Conservation (phyloP, 2,329 filamentous ascomycete genomes). For the Mollisiaceae sp. region DNA sequence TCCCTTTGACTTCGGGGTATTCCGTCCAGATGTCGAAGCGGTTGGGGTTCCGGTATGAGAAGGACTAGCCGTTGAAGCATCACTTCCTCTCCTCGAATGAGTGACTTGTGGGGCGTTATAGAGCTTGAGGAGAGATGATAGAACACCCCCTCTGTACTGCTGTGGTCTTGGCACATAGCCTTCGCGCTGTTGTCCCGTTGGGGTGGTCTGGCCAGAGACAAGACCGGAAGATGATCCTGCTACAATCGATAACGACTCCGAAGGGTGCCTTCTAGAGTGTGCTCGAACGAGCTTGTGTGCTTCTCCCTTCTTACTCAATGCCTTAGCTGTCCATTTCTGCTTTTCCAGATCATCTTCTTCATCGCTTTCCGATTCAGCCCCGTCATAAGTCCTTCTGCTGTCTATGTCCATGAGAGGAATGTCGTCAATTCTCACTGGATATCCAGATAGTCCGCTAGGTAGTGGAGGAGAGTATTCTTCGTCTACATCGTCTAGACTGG, state of each 20-base stretch:
- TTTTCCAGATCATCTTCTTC: slow-evolving; percentile 35
- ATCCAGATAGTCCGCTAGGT: slow-evolving; percentile 17
- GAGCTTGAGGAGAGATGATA: slow-evolving; percentile 74
- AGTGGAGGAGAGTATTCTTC: slow-evolving; percentile 28
- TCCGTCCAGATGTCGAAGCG: slow-evolving; percentile 48
- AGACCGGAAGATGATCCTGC: slow-evolving; percentile 30
- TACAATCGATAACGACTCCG: slow-evolving; percentile 29
- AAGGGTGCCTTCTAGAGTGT: slow-evolving; percentile 43
- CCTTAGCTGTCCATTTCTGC: slow-evolving; percentile 27
- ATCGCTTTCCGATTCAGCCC: slow-evolving; percentile 33
- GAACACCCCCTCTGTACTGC: slow-evolving; percentile 74
- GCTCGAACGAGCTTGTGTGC: slow-evolving; percentile 51
- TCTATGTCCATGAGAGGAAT: slow-evolving; percentile 41
- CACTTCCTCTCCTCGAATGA: slow-evolving; percentile 38
- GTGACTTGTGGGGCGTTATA: slow-evolving; percentile 57
- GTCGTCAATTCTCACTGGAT: slow-evolving; percentile 40
- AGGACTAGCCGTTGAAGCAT: slow-evolving; percentile 44
- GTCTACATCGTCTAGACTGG: slow-evolving; percentile 37
- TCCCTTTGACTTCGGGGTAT: slow-evolving; percentile 38
- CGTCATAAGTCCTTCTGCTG: slow-evolving; percentile 34
- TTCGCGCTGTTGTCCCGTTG: slow-evolving; percentile 48
- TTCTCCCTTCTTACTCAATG: slow-evolving; percentile 44
- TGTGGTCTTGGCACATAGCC: slow-evolving; percentile 70
- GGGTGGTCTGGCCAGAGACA: slow-evolving; percentile 54
- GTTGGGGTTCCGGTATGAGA: slow-evolving; percentile 30